Evolutionary conservation across 257 asterid genomes (phyloP), one percentile per base, ranked within the genome.

Genomic region (Knoxia roxburghii): DNA sequence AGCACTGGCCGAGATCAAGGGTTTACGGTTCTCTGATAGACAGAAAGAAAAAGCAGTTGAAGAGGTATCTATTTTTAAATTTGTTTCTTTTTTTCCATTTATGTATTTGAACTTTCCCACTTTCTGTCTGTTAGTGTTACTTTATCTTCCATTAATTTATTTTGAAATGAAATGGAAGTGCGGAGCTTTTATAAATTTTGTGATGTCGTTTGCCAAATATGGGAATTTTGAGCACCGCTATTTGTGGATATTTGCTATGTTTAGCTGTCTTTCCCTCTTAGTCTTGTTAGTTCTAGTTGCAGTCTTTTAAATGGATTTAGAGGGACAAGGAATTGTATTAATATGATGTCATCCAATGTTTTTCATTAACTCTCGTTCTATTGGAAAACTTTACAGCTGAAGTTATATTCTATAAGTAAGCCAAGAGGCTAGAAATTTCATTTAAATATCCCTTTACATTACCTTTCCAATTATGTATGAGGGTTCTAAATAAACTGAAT

Each of bases 1-100:
- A 81, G 95, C 96, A 5, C 95, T 78, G 60, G 93, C 91, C 21
- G 92, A 85, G 94, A 91, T 88, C 89, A 91, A 68, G 81, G 95
- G 94, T 30, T 77, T 91, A 77, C 85, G 73, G 84, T 72, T 81
- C 32, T 91, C 96, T 0, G 97, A 91, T 75, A 83, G 95, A 62
- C 84, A 85, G 21, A 82, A 94, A 13, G 97, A 91, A 76, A 91
- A 88, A 68, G 97, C 97, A 61, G 97, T 91, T 57, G 97, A 89
- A 84, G 97, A 94, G 97, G 99, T 94, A 73, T 39, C 2, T 30
- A 23, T 39, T 45, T 63, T n/a, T 59, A 6, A 41, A 54, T 69
- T 50, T 45, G 14, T n/a, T 59, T 69, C 49, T 45, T 18, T n/a
- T 59, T 66, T 75, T 68, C 39, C 14, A 7, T 49, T 32, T 23